These are phyloP conservation scores for Debaryomycetaceae sp. DNA, from an alignment of 1,139 yeast species.

Conservation along the genomic window DNA sequence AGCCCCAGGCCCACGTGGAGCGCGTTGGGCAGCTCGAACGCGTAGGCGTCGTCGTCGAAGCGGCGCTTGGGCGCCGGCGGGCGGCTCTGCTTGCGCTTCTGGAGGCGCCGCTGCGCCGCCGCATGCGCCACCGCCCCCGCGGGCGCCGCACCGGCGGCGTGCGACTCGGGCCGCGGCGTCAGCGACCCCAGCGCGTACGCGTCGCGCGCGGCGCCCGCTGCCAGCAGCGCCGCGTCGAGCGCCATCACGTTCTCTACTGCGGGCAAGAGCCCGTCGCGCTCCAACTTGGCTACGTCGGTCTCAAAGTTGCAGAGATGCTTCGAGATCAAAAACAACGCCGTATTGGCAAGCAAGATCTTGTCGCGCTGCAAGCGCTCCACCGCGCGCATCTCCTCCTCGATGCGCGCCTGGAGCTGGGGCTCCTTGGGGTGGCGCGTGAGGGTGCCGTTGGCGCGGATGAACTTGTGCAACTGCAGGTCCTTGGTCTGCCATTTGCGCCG, in stretches of 20 bases:
- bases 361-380: constrained; percentile 67
- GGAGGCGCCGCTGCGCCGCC: constrained; percentile 15
- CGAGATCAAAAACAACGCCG: constrained; percentile 71
- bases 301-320: constrained; percentile 73
- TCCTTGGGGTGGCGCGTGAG: constrained; percentile 81
- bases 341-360: constrained; percentile 75
- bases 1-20: constrained; percentile 5
- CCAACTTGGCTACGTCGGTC: constrained; percentile 70
- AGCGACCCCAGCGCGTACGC: constrained; percentile 26
- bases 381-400: constrained; percentile 62
- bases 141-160: too few relatives aligned
- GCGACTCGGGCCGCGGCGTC: too few relatives aligned
- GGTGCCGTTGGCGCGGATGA: constrained; percentile 80
- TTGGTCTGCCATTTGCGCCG: constrained; percentile 65
- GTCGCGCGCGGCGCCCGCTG: constrained; percentile 18
- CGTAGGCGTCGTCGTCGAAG: constrained; percentile 8
- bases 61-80: constrained; percentile 2
- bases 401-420: constrained; percentile 57
- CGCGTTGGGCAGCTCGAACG: constrained; percentile 7
- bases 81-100: constrained; percentile 21
- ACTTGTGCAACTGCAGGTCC: constrained; percentile 78
- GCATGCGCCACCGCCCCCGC: constrained; percentile 19
- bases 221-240: constrained; percentile 10
- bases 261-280: constrained; percentile 75
- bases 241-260: constrained; percentile 35